Base-by-base conservation (phyloP, 2,329 filamentous ascomycete species). In the Talaromyces islandicus region DNA sequence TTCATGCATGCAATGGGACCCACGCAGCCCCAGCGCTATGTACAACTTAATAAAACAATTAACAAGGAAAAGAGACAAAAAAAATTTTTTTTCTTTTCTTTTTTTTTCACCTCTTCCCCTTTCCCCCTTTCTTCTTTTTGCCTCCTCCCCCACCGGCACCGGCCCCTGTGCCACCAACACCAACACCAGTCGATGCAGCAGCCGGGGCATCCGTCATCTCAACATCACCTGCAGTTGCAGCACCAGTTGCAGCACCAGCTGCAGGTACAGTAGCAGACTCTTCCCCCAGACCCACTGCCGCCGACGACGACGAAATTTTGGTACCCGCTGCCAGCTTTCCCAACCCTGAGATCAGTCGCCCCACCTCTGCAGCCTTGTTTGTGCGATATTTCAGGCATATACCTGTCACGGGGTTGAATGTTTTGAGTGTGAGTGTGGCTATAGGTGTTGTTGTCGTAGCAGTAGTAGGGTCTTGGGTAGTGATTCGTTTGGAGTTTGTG, bases 341-440 rank as follows among this genome's bases (percentile, higher is more conserved):
- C 64, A 99, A 75, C 50, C 88, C 85, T 56, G 86, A 85, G 60
- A 99, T 85, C 68, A 99, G 77, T 29, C 94, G 82, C 25, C 89
- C 88, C 10, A 99, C 92, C 77, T 97, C 93, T 21, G 91, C 90
- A 21, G 89, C 91, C 77, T 96, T 96, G 71, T 88, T 88, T 38
- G 94, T 99, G 72, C 85, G 84, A 81, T 97, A 97, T 78, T 97
- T 96, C 64, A 99, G 83, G 63, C 88, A 88, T 60, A 88, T 87
- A 69, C 94, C 94, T 58, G 87, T 89, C 48, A 79, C 80, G 0
- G 94, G 89, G 73, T 97, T 91, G 78, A 87, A 97, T 4, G 94
- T 94, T 79, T 96, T 97, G 63, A 99, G 79, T 4, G 87, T 88
- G 56, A 99, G 87, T 59, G 82, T 85, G 65, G 88, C 92, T 4